Conservation (phyloP, 306 rosid species). For the Castanopsis chinensis region DNA sequence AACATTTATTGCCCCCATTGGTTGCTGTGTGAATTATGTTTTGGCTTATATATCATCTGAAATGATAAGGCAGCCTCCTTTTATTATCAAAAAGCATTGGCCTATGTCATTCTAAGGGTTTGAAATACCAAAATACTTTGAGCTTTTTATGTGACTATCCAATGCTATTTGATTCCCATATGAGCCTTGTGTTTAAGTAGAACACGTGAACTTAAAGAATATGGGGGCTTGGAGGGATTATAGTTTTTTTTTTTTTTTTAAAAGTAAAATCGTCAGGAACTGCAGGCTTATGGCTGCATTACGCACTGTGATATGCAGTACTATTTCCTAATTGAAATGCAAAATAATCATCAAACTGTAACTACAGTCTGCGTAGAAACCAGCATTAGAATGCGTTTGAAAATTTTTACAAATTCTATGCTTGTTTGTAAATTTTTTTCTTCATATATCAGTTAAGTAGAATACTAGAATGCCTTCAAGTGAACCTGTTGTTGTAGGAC, state of each 20-base stretch:
- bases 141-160: background rate
- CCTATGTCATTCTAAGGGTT: background rate
- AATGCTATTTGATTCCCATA: background rate
- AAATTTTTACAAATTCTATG: too few species aligned
- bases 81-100: background rate
- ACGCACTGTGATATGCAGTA: background rate
- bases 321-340: background rate
- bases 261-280: background rate
- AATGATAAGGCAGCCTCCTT: background rate
- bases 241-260: too few species aligned
- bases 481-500: too few species aligned
- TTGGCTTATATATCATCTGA: background rate
- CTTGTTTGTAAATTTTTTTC: too few species aligned
- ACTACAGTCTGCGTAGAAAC: background rate
- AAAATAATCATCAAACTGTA: background rate
- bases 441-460: too few species aligned
- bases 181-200: background rate
- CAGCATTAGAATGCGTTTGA: background rate
- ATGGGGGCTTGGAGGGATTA: background rate
- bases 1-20: background rate
- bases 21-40: background rate
- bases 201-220: background rate
- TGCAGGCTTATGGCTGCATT: background rate
- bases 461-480: too few species aligned
- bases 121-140: background rate